Percentiles rank a stretch among this genome's conserved stretches.
phyloP scores from a whole-genome alignment of 192 early-diverging fungal species.

The Backusella sp. region DNA sequence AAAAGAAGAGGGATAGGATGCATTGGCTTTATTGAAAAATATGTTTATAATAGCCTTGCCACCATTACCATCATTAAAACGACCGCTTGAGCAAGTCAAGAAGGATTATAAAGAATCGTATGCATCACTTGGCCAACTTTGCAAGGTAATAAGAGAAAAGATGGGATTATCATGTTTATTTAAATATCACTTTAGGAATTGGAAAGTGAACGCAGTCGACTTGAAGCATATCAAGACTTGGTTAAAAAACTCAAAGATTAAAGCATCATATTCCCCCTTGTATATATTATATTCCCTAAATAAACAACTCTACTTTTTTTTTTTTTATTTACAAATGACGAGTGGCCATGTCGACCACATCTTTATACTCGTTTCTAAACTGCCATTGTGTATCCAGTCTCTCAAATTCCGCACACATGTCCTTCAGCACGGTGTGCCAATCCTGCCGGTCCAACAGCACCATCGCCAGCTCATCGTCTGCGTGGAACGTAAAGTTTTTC shows the following conservation, averaged over 20 bases:
- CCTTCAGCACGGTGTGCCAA: not conserved
- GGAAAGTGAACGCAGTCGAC: not conserved
- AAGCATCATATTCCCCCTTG: too few species aligned
- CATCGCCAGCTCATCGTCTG: not conserved
- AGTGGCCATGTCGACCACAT: conserved; percentile 1
- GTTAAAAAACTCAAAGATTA: not conserved
- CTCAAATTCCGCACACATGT: not conserved
- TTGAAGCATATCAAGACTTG: not conserved
- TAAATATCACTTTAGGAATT: not conserved
- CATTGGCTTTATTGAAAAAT: too few species aligned
- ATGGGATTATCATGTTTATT: too few species aligned
- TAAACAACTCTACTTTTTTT: not conserved
- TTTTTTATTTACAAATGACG: not conserved
- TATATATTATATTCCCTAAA: too few species aligned
- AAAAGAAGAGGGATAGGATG: not conserved
- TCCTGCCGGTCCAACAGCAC: not conserved
- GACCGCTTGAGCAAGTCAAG: not conserved
- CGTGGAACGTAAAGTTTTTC: not conserved
- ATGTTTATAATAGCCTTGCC: not conserved
- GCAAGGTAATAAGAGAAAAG: not conserved
- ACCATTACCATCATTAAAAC: not conserved
- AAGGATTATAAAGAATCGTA: not conserved
- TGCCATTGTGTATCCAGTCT: conserved; percentile 1
- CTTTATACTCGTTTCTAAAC: conserved; percentile 4
- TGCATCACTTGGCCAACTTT: not conserved